Evolutionary conservation across 2,329 filamentous ascomycete species (phyloP).

Genomic region (Alternaria viburni): DNA sequence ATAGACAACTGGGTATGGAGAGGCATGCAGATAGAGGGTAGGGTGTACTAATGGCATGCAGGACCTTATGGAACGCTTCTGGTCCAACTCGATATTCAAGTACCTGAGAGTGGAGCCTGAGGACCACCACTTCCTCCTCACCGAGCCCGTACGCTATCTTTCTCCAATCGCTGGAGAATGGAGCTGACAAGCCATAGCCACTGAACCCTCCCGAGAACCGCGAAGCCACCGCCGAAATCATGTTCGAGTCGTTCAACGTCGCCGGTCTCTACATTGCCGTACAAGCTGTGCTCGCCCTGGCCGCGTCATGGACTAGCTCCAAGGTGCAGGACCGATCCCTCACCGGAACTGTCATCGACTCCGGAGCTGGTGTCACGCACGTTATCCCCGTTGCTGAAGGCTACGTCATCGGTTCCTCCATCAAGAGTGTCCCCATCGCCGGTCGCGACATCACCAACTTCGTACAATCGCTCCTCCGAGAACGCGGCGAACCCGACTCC

Average conservation of each 20-base stretch:
- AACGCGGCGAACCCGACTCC: slow-evolving; percentile 95
- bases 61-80: slow-evolving; percentile 99
- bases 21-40: not conserved
- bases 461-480: slow-evolving; percentile 92
- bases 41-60: slow-evolving; percentile 47
- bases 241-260: slow-evolving; percentile 99
- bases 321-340: slow-evolving; percentile 96
- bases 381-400: slow-evolving; percentile 98
- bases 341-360: slow-evolving; percentile 97
- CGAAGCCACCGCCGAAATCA: slow-evolving; percentile 98
- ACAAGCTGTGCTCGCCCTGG: slow-evolving; percentile 93
- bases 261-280: slow-evolving; percentile 98
- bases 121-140: slow-evolving; percentile 97
- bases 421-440: slow-evolving; percentile 98
- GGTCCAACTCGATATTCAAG: slow-evolving; percentile 99
- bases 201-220: slow-evolving; percentile 98
- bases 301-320: slow-evolving; percentile 97
- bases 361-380: slow-evolving; percentile 97
- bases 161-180: not conserved
- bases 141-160: slow-evolving; percentile 76
- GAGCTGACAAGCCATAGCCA: slow-evolving; percentile 64
- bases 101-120: slow-evolving; percentile 97
- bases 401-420: slow-evolving; percentile 98
- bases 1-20: slow-evolving; percentile 92
- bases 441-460: slow-evolving; percentile 99